These are phyloP conservation scores for Ascochyta pisi DNA, from an alignment of 2,329 filamentous ascomycete species.

Conservation along the genomic window DNA sequence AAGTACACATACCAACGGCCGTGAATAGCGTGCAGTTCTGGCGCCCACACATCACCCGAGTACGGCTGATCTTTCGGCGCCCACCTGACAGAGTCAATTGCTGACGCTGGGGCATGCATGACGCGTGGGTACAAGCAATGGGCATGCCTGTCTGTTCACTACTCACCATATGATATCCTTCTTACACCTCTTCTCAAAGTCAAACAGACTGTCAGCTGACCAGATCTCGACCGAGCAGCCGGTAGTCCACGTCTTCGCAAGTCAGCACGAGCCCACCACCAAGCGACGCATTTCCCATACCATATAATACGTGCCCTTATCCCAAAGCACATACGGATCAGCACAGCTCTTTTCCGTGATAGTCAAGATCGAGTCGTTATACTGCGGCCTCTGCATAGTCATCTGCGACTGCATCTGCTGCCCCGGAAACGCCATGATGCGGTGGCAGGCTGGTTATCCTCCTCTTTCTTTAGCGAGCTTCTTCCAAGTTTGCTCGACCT, in stretches of 20 bases:
- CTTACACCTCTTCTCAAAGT: conserved; percentile 48
- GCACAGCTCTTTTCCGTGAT: conserved; percentile 52
- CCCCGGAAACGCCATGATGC: conserved; percentile 23
- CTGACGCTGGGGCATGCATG: conserved; percentile 14
- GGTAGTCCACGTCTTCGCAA: conserved; percentile 51
- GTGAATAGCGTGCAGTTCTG: conserved; percentile 60
- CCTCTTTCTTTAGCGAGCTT: background rate
- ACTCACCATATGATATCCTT: conserved; percentile 50
- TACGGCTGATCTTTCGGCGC: conserved; percentile 53
- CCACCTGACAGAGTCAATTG: conserved; percentile 26
- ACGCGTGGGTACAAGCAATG: background rate
- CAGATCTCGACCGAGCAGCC: conserved; percentile 55
- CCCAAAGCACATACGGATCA: conserved; percentile 54
- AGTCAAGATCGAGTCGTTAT: conserved; percentile 51
- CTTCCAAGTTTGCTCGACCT: no score
- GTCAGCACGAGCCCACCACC: background rate
- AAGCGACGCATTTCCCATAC: conserved; percentile 21
- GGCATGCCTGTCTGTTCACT: background rate
- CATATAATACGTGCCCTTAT: conserved; percentile 55
- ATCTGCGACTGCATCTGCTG: conserved; percentile 19
- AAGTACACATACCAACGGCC: conserved; percentile 64
- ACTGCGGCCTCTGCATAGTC: conserved; percentile 34
- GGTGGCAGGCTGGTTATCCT: background rate
- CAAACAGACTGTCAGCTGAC: conserved; percentile 50
- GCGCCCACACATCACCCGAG: conserved; percentile 61